These are phyloP conservation scores for Coniochaeta pulveracea DNA, from an alignment of 2,329 filamentous ascomycete species.

Conservation along the genomic window DNA sequence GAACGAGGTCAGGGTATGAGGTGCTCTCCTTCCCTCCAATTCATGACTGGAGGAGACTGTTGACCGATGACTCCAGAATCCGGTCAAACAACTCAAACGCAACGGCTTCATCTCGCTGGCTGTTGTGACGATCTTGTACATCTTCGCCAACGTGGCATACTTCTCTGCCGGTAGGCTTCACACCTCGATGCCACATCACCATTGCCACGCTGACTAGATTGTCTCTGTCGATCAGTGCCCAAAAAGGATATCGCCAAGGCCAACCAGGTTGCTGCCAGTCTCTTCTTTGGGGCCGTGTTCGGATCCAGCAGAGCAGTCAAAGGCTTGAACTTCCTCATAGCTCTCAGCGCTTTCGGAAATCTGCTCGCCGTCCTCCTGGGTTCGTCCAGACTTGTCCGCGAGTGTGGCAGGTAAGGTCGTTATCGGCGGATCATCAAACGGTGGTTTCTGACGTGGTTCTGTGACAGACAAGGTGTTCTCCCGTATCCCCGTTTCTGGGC, in stretches of 20 bases:
- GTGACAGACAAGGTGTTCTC: constrained; percentile 42
- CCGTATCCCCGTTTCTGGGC: constrained; percentile 49
- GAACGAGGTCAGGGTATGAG: constrained; percentile 37
- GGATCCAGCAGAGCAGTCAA: constrained; percentile 33
- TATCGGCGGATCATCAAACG: no score
- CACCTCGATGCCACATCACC: neutral
- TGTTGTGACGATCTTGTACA: constrained; percentile 40
- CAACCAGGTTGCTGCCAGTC: constrained; percentile 38
- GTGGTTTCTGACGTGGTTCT: no score
- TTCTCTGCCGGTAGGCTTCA: constrained; percentile 33
- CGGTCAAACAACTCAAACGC: constrained; percentile 40
- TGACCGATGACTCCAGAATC: constrained; percentile 35
- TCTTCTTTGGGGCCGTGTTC: constrained; percentile 49
- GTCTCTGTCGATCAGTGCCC: constrained; percentile 24
- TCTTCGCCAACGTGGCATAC: constrained; percentile 48
- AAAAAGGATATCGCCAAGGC: constrained; percentile 39
- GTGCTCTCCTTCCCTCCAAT: constrained; percentile 12
- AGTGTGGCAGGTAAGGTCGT: constrained; percentile 37
- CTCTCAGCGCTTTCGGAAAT: constrained; percentile 47
- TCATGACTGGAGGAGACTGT: neutral
- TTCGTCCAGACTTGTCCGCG: constrained; percentile 44
- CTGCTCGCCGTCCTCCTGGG: constrained; percentile 43
- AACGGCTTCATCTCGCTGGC: constrained; percentile 36
- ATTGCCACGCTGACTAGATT: neutral
- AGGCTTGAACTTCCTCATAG: constrained; percentile 45